Base-by-base conservation (phyloP, 2,329 filamentous ascomycete genomes). In the Tolypocladium inflatum region DNA sequence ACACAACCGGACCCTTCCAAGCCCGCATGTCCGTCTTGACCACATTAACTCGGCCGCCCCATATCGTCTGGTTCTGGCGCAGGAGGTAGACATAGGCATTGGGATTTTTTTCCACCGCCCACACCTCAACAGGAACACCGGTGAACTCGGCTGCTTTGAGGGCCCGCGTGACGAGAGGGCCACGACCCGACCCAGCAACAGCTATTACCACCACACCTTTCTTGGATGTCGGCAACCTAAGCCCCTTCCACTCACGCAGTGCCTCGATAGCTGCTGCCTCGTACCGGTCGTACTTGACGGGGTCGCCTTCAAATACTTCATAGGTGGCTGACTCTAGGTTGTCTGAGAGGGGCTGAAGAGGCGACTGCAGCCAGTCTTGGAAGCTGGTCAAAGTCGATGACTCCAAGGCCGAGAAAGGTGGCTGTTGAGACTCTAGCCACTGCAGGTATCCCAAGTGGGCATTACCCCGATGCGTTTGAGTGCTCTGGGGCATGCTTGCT, bases 241-340 rank as follows among this genome's bases (percentile, higher is more conserved):
- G 80, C 42, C 79, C 75, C 59, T 80, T 80, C 87, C 94, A 95
- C 67, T 97, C 92, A 15, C 76, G 80, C 61, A 99, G 78, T 0
- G 94, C 93, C 63, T 89, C 84, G 4, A 84, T 83, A 58, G 95
- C 88, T 17, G 94, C 94, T 52, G 82, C 80, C 71, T 97, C 91
- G 70, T 99, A 99, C 80, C 93, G 95, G 63, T 91, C 86, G 70
- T 99, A 99, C 74, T 99, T 99, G 74, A 99, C 89, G 0, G 94
- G 94, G 63, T 99, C 95, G 64, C 95, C 95, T 71, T 99, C 94
- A 67, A 99, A 99, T 2, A 97, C 93, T 70, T 99, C 94, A 71
- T 99, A 99, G 0, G 94, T 99, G 48, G 96, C 89, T 53, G 91
- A 96, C 71, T 99, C 95, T 17, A 99, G 80, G 65, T 99, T 99